Evolutionary conservation across 2,329 filamentous ascomycete genomes (phyloP).

Genomic region (Lanzia echinophila): DNA sequence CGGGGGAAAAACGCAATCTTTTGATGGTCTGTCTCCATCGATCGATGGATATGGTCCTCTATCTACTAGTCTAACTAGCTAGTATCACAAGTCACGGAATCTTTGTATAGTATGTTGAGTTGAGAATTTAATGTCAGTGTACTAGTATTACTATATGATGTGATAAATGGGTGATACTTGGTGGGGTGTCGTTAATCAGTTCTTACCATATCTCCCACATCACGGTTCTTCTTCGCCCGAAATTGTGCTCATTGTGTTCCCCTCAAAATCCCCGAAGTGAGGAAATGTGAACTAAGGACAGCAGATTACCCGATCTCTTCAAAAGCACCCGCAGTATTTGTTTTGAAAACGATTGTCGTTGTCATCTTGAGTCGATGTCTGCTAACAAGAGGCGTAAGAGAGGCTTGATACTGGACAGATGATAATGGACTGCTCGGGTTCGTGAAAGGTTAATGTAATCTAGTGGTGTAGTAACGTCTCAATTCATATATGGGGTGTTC

Average conservation of each 20-base stretch:
- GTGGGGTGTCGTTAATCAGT: too few relatives aligned
- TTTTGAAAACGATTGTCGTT: not conserved
- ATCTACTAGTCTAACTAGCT: not conserved
- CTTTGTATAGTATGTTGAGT: too few relatives aligned
- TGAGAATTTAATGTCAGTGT: too few relatives aligned
- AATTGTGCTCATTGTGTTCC: too few relatives aligned
- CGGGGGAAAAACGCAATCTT: not conserved
- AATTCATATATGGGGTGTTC: not conserved
- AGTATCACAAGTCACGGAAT: too few relatives aligned
- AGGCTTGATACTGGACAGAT: not conserved
- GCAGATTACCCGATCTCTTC: not conserved
- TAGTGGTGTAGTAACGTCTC: not conserved
- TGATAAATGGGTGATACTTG: too few relatives aligned
- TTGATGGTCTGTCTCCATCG: conserved; percentile 1
- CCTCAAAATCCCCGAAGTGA: too few relatives aligned
- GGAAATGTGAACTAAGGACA: too few relatives aligned
- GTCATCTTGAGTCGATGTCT: not conserved
- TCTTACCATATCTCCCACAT: too few relatives aligned
- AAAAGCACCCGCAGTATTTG: not conserved
- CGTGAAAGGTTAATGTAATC: not conserved
- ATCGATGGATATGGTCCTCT: not conserved
- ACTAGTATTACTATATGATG: too few relatives aligned
- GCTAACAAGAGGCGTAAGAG: not conserved
- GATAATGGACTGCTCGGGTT: not conserved
- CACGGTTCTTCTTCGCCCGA: too few relatives aligned